Evolutionary conservation across 179 eudicot genomes (phyloP), one percentile per base, ranked within the genome.

Genomic region (Camellia oleifera): DNA sequence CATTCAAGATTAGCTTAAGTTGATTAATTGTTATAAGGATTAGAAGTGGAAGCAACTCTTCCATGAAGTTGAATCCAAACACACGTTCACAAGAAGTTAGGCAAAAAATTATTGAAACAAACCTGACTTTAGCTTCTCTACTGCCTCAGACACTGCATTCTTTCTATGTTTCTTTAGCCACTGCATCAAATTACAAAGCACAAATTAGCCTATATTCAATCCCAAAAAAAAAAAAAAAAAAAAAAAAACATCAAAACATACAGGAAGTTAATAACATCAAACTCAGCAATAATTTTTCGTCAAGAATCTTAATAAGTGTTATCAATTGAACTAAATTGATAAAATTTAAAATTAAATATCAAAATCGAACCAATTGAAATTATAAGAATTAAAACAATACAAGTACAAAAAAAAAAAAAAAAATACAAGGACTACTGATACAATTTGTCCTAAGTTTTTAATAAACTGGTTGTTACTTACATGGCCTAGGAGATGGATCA

Each of bases 111-210:
- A 23, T 5, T 17, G 17, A 32, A 23, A 77, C 62, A 4, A 14
- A 86, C 87, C 85, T 85, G 89, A 82, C 63, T 87, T 87, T 8
- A 87, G 84, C 84, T 81, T 87, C 84, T 84, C 87, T 8, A 77
- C 70, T 46, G 89, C 89, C 60, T 87, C 89, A 44, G 10, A 76
- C 75, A 87, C 71, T 20, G 83, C 84, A 3, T 64, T 81, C 78
- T 87, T 87, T 78, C 77, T 70, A 56, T 75, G 86, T 7, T 81
- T 75, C 72, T 85, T 83, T 46, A 87, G 89, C 88, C 86, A 85
- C 89, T 87, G 69, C 69, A 72, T 7, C 17, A 26, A 69, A 50
- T 7, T 23, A 60, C 61, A 79, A 6, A 74, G 17, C 40, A 66
- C 53, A 64, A 63, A 72, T 32, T 32, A 32, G 40, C 40, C 40